A percentile compares a stretch with the other conserved stretches of the same genome.
These are phyloP conservation scores for Aspergillus bertholletiae DNA, from an alignment of 495 filamentous ascomycete genomes.

Conservation along the genomic window DNA sequence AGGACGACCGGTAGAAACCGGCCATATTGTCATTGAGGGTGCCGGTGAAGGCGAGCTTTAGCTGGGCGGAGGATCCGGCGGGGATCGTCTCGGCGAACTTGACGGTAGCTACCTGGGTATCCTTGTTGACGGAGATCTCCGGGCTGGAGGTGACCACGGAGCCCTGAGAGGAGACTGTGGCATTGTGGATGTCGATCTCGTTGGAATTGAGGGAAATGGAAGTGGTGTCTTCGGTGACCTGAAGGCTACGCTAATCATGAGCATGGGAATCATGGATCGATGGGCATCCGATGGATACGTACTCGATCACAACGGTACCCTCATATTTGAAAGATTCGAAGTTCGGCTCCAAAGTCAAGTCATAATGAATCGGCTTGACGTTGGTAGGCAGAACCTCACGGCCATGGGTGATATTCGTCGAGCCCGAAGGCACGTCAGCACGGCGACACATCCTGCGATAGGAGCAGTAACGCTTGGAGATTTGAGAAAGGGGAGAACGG, in stretches of 20 bases:
- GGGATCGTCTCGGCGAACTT: slow-evolving; percentile 55
- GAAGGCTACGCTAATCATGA: slow-evolving; percentile 47
- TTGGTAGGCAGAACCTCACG: slow-evolving; percentile 66
- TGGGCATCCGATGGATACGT: slow-evolving; percentile 19
- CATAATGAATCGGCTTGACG: slow-evolving; percentile 64
- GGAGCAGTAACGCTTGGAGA: slow-evolving; percentile 44
- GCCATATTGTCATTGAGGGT: slow-evolving; percentile 66
- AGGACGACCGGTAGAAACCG: slow-evolving; percentile 67
- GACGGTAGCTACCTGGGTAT: slow-evolving; percentile 57
- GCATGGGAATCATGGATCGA: neutral
- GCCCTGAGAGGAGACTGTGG: slow-evolving; percentile 54
- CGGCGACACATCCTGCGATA: slow-evolving; percentile 51
- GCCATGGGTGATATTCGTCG: slow-evolving; percentile 50
- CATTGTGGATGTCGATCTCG: slow-evolving; percentile 79
- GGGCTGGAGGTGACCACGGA: slow-evolving; percentile 48
- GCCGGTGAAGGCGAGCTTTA: slow-evolving; percentile 59
- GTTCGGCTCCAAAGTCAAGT: slow-evolving; percentile 64
- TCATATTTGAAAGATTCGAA: slow-evolving; percentile 61
- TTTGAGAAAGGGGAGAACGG: slow-evolving; percentile 30
- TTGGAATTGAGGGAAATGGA: slow-evolving; percentile 85
- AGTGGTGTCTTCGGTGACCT: slow-evolving; percentile 79
- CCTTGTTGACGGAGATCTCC: slow-evolving; percentile 52
- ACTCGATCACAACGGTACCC: slow-evolving; percentile 63
- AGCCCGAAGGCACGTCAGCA: slow-evolving; percentile 35
- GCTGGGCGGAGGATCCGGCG: slow-evolving; percentile 55